Evolutionary conservation across 106 monocot species (phyloP).

Genomic region (Triglochin maritima): DNA sequence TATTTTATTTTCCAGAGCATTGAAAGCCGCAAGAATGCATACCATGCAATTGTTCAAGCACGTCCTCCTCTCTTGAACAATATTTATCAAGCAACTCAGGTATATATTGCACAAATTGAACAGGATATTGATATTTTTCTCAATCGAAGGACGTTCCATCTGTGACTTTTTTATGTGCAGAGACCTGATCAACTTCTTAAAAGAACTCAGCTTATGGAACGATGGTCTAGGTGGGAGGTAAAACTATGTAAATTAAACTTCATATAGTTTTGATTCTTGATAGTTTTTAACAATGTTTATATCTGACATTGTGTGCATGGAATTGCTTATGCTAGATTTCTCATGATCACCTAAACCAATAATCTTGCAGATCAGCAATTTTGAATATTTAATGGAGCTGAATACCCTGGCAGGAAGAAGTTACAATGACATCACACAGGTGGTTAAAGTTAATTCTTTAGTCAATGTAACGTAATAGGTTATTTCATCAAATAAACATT

Average conservation of each 20-base stretch:
- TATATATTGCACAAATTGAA: constrained; percentile 5
- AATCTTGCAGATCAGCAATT: constrained; percentile 78
- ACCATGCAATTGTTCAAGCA: constrained; percentile 71
- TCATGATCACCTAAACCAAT: no score
- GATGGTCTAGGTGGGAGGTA: constrained; percentile 99
- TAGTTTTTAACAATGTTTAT: no score
- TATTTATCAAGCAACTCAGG: constrained; percentile 81
- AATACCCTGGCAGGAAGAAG: constrained; percentile 92
- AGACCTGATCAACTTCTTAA: constrained; percentile 82
- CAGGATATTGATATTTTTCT: neutral
- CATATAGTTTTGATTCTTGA: no score
- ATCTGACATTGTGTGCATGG: no score
- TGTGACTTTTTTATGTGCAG: constrained; percentile 28
- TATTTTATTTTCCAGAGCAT: constrained; percentile 39
- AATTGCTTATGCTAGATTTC: no score
- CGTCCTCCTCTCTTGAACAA: constrained; percentile 77
- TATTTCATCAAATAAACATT: neutral
- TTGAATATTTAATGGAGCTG: constrained; percentile 98
- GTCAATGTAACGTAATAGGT: neutral
- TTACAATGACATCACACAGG: constrained; percentile 99
- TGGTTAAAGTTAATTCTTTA: constrained; percentile 8
- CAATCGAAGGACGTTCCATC: neutral
- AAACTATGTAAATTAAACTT: neutral
- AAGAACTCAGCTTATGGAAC: constrained; percentile 90
- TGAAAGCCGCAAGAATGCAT: constrained; percentile 78